Base-by-base conservation (phyloP, 805 yeast genomes). In the Lipomyces spencermartinsiae region DNA sequence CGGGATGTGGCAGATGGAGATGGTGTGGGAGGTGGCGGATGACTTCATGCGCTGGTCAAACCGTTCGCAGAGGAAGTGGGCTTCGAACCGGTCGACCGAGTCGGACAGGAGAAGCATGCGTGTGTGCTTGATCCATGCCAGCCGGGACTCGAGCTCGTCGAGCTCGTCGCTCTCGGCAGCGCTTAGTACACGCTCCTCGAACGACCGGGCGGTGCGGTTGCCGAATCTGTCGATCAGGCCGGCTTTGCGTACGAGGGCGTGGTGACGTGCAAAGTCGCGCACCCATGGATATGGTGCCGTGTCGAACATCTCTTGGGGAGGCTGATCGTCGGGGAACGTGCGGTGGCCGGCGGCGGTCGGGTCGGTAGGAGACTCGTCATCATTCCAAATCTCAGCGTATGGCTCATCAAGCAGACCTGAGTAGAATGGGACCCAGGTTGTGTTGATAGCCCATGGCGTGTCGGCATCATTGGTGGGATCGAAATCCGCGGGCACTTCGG, bases 101-200 rank as follows among this genome's bases (percentile, higher is more conserved):
- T 62, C 65, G 2, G 57, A 54, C 14, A 59, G n/a, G 25, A 62
- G 62, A 14, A 62, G 33, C n/a, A 62, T n/a, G 34, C 65, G 63
- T 1, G n/a, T 12, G 57, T 56, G 22, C 14, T 46, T 16, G 12
- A 62, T 12, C 62, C 61, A 62, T 12, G 10, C n/a, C 37, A 62
- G 56, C 9, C 1, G 35, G 33, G 19, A 16, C 14, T 31, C 12
- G 9, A 35, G 35, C 22, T 12, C 46, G 12, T 22, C 57, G 34
- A n/a, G 25, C 29, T 8, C 10, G 31, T 37, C n/a, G 22, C 12
- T 14, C 12, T 25, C 56, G n/a, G 14, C 37, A 19, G 33, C 51
- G 34, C 3, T 10, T n/a, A 29, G 46, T 25, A 25, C 29, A 25
- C 29, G 29, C 29, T 25, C 2, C 29, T 25, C 29, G 29, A 25